Evolutionary conservation across 1,284 basidiomycete genomes (phyloP).

Genomic region (Grifola frondosa): DNA sequence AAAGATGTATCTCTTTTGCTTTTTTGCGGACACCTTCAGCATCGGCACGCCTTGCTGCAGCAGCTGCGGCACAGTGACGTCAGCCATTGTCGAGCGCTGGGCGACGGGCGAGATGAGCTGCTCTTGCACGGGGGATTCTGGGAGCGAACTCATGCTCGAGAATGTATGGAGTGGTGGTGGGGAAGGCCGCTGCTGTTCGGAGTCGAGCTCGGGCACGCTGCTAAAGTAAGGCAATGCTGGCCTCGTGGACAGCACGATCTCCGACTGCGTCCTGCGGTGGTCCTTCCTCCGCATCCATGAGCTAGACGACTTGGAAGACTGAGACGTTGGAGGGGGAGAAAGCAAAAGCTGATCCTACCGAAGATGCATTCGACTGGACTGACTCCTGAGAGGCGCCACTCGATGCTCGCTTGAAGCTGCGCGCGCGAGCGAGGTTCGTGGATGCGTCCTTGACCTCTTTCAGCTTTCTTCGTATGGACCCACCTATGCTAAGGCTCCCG

Average conservation of each 20-base stretch:
- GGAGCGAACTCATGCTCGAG: slow-evolving; percentile 12
- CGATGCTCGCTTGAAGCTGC: slow-evolving; percentile 22
- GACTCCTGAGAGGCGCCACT: slow-evolving; percentile 8
- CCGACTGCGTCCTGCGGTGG: slow-evolving; percentile 22
- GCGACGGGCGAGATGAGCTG: slow-evolving; percentile 13
- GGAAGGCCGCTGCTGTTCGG: slow-evolving; percentile 5
- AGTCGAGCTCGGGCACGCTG: slow-evolving; percentile 6
- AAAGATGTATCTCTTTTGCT: slow-evolving; percentile 76
- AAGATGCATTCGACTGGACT: slow-evolving; percentile 5
- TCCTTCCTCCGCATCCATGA: slow-evolving; percentile 14
- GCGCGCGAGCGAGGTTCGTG: slow-evolving; percentile 22
- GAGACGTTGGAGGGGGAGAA: too few relatives aligned
- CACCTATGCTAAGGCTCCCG: slow-evolving; percentile 21
- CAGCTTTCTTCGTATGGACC: slow-evolving; percentile 29
- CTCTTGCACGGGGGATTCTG: slow-evolving; percentile 6
- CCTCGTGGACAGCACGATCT: slow-evolving; percentile 18
- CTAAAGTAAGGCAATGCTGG: slow-evolving; percentile 7
- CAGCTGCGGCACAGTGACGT: slow-evolving; percentile 48
- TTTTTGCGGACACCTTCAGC: slow-evolving; percentile 88
- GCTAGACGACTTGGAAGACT: slow-evolving; percentile 7
- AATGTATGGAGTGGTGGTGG: slow-evolving; percentile 2
- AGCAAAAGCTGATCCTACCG: slow-evolving; percentile 9
- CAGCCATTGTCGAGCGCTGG: slow-evolving; percentile 26
- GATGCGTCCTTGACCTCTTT: slow-evolving; percentile 26
- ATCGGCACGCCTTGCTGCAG: slow-evolving; percentile 69